phyloP scores from a whole-genome alignment of 2,329 filamentous ascomycete species.

The Westerdykella sp. region DNA sequence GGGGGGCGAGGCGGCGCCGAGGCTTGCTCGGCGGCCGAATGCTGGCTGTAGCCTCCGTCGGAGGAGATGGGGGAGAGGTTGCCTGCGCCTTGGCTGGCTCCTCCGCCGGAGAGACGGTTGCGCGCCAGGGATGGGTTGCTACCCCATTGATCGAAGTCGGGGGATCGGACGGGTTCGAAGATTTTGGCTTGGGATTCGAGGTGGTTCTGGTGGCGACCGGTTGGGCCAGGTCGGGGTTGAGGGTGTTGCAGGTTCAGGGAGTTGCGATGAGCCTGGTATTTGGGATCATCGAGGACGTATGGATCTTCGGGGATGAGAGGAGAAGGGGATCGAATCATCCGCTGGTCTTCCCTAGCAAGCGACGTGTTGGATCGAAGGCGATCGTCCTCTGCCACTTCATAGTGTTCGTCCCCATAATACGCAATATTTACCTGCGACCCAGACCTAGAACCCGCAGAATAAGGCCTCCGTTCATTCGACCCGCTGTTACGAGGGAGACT shows the following conservation, averaged over 20 bases:
- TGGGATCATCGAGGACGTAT: slow-evolving; percentile 55
- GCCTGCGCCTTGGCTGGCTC: slow-evolving; percentile 24
- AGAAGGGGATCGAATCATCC: slow-evolving; percentile 42
- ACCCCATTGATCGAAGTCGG: slow-evolving; percentile 46
- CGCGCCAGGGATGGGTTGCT: slow-evolving; percentile 40
- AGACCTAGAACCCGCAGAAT: slow-evolving; percentile 65
- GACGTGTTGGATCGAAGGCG: slow-evolving; percentile 39
- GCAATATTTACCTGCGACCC: slow-evolving; percentile 65
- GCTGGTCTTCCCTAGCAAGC: slow-evolving; percentile 18
- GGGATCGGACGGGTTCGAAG: slow-evolving; percentile 45
- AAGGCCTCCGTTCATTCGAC: slow-evolving; percentile 53
- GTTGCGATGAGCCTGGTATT: slow-evolving; percentile 76
- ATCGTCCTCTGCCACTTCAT: slow-evolving; percentile 56
- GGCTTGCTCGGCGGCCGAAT: slow-evolving; percentile 35
- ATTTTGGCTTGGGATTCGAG: slow-evolving; percentile 67
- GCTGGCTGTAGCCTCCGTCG: slow-evolving; percentile 34
- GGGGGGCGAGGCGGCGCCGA: slow-evolving; percentile 43
- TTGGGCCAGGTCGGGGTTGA: slow-evolving; percentile 67
- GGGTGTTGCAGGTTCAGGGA: slow-evolving; percentile 75
- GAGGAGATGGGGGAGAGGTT: slow-evolving; percentile 35
- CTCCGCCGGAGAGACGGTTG: slow-evolving; percentile 34
- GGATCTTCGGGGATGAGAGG: slow-evolving; percentile 48
- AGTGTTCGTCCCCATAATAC: slow-evolving; percentile 57
- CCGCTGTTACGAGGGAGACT: slow-evolving; percentile 62
- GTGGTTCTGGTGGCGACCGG: slow-evolving; percentile 65